phyloP scores from a whole-genome alignment of 371 early-diverging fungal genomes.

The Gilbertella persicaria region DNA sequence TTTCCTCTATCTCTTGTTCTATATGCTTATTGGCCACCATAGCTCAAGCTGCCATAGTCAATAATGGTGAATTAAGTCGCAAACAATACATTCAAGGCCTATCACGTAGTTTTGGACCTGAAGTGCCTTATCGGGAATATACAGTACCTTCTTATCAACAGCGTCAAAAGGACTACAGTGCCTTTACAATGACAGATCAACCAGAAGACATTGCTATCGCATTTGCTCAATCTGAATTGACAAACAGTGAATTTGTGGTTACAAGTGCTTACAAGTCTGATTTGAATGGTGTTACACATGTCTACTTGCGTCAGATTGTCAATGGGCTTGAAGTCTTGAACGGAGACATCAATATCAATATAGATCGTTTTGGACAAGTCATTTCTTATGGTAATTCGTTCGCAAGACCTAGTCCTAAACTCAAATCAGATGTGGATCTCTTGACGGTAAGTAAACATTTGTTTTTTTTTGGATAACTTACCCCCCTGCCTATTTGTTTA shows the following conservation, averaged over 20 bases:
- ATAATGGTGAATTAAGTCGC: constrained; percentile 14
- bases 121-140: constrained; percentile 30
- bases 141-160: constrained; percentile 8
- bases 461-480: constrained; percentile 3
- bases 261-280: constrained; percentile 68
- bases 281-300: constrained; percentile 79
- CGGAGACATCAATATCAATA: constrained; percentile 81
- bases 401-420: constrained; percentile 19
- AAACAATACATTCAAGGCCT: constrained; percentile 24
- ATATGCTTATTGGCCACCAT: constrained; percentile 10
- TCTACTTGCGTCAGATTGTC: constrained; percentile 76
- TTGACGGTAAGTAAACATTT: constrained; percentile 8
- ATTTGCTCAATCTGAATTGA: constrained; percentile 47
- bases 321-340: constrained; percentile 79
- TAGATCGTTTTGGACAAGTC: constrained; percentile 69
- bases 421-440: not conserved
- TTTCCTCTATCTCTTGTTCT: constrained; percentile 17
- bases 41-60: constrained; percentile 7
- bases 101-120: constrained; percentile 41
- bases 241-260: constrained; percentile 50
- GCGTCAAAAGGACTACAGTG: constrained; percentile 13
- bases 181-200: constrained; percentile 13
- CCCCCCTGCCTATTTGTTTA: not conserved
- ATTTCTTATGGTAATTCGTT: constrained; percentile 79
- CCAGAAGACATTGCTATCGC: constrained; percentile 46